These are phyloP conservation scores for Fragaria ananassa DNA, from an alignment of 306 rosid genomes.

Conservation along the genomic window DNA sequence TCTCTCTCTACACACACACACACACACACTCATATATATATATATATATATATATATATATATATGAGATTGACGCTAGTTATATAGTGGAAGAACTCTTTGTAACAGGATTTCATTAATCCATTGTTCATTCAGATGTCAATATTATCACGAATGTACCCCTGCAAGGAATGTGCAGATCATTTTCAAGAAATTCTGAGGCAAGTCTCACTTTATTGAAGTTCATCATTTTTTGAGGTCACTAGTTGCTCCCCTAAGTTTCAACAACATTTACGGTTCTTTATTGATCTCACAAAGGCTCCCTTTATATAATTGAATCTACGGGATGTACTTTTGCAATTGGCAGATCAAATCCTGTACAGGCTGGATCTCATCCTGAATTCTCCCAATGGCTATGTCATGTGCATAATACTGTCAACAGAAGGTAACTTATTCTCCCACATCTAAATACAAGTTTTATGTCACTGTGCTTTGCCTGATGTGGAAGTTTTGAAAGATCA, in stretches of 20 bases:
- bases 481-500: not conserved
- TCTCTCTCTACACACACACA: no score
- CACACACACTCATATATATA: no score
- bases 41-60: no score
- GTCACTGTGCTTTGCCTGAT: not conserved
- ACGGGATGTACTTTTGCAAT: not conserved
- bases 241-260: not conserved
- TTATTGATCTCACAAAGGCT: not conserved
- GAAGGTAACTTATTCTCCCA: slow-evolving; percentile 32
- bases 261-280: not conserved
- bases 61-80: no score
- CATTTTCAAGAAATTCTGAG: slow-evolving; percentile 82
- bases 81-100: no score
- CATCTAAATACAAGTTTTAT: no score
- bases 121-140: slow-evolving; percentile 45
- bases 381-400: slow-evolving; percentile 75
- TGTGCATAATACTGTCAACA: slow-evolving; percentile 79
- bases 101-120: not conserved
- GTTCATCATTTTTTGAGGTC: not conserved
- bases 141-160: slow-evolving; percentile 77
- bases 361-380: slow-evolving; percentile 71
- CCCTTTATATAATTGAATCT: not conserved
- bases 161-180: slow-evolving; percentile 90
- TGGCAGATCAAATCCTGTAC: slow-evolving; percentile 82
- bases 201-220: slow-evolving; percentile 30